phyloP scores from a whole-genome alignment of 2,329 filamentous ascomycete genomes.

The Cordyceps cicadae region DNA sequence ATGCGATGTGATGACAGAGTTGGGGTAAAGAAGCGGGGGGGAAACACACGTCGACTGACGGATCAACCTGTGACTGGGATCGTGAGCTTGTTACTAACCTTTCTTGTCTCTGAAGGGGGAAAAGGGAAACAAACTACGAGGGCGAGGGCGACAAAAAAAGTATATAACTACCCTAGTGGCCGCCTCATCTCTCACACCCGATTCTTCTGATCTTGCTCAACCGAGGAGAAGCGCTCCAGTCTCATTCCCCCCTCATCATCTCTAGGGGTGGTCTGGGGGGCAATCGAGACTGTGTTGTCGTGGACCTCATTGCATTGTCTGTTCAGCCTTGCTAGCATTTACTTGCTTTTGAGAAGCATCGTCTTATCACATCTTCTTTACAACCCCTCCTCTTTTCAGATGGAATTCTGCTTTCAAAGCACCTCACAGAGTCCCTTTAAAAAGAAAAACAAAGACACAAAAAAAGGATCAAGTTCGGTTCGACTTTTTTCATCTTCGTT shows the following conservation, averaged over 20 bases:
- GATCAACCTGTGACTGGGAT: neutral
- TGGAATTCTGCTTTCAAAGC: neutral
- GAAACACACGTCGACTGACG: neutral
- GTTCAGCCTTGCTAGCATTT: neutral
- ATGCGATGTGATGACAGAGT: neutral
- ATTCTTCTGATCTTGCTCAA: neutral
- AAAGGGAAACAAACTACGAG: too few species aligned
- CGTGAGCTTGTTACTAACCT: too few species aligned
- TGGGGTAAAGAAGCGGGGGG: neutral
- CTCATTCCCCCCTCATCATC: neutral
- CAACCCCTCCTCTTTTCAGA: neutral
- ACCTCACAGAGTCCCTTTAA: too few species aligned
- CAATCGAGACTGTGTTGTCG: neutral
- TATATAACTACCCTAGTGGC: neutral
- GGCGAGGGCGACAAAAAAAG: conserved; percentile 1
- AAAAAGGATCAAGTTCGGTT: neutral
- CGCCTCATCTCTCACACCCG: neutral
- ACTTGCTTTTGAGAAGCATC: neutral
- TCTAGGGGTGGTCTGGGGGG: neutral
- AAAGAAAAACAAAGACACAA: neutral
- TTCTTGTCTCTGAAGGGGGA: neutral
- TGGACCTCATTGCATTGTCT: neutral
- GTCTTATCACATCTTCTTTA: neutral
- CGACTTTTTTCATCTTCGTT: neutral
- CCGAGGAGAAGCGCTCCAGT: conserved; percentile 4